Evolutionary conservation across 1,284 basidiomycete species (phyloP).

Genomic region (Naganishia sp.): DNA sequence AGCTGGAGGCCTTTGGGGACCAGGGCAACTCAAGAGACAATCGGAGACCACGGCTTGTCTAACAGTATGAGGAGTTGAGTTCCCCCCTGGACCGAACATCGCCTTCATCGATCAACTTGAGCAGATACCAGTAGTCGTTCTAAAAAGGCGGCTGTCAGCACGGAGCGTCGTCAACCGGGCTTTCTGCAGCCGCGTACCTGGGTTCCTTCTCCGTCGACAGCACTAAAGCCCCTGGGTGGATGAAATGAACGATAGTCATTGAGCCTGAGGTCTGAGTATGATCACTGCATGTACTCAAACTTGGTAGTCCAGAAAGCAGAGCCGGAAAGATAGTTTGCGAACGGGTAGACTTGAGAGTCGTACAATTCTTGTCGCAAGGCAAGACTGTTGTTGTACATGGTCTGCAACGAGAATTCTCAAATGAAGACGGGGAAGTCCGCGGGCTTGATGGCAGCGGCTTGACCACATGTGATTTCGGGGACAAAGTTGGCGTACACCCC

Average conservation of each 20-base stretch:
- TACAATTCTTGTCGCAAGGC: conserved; percentile 18
- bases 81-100: conserved; percentile 8
- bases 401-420: conserved; percentile 15
- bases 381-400: conserved; percentile 19
- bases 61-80: conserved; percentile 17
- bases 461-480: conserved; percentile 25
- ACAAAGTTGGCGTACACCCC: conserved; percentile 25
- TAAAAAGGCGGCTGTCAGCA: not conserved
- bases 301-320: conserved; percentile 22
- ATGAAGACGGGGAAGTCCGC: conserved; percentile 27
- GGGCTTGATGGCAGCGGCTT: no score
- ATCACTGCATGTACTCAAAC: not conserved
- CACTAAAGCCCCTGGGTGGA: not conserved
- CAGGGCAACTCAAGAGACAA: not conserved
- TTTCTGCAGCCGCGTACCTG: not conserved
- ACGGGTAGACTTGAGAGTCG: conserved; percentile 24
- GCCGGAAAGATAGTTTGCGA: conserved; percentile 21
- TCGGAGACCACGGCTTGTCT: not conserved
- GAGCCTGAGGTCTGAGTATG: not conserved
- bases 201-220: conserved; percentile 20
- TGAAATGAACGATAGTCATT: not conserved
- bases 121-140: conserved; percentile 17
- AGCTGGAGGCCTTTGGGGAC: not conserved
- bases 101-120: conserved; percentile 9
- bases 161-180: not conserved